These are phyloP conservation scores for Prosopis cineraria DNA, from an alignment of 306 rosid genomes.

Conservation along the genomic window DNA sequence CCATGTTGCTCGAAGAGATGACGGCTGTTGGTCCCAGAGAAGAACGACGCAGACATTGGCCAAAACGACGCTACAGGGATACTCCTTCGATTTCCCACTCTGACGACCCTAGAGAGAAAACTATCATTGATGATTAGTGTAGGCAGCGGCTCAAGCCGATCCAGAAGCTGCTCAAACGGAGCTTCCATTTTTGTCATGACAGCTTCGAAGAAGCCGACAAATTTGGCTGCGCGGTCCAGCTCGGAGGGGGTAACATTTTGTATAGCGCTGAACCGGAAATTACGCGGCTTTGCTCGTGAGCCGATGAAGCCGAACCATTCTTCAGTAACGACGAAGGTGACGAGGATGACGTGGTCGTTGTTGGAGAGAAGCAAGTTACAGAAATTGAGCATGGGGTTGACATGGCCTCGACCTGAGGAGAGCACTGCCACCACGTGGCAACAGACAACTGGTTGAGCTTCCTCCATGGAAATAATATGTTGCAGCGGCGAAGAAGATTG, in stretches of 20 bases:
- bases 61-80: slow-evolving; percentile 51
- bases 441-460: neutral
- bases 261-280: slow-evolving; percentile 19
- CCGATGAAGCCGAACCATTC: slow-evolving; percentile 52
- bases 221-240: slow-evolving; percentile 30
- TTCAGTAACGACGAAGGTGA: slow-evolving; percentile 49
- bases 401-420: neutral
- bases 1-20: neutral
- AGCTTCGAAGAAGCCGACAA: slow-evolving; percentile 24
- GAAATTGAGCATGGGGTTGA: neutral
- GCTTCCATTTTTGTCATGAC: slow-evolving; percentile 41
- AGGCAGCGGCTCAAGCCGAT: slow-evolving; percentile 28
- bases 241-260: slow-evolving; percentile 52
- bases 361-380: slow-evolving; percentile 29
- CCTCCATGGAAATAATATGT: neutral
- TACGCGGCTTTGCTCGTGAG: slow-evolving; percentile 33
- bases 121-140: slow-evolving; percentile 25
- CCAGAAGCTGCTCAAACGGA: slow-evolving; percentile 40
- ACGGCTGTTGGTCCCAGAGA: neutral
- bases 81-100: slow-evolving; percentile 39
- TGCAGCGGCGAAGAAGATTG: neutral
- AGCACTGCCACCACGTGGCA: neutral
- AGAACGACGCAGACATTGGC: slow-evolving; percentile 40
- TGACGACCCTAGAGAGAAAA: slow-evolving; percentile 31
- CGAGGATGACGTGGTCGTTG: slow-evolving; percentile 1